A percentile compares a stretch with the other conserved stretches of the same genome.
phyloP scores from a whole-genome alignment of 805 yeast genomes.

The Ascoidea tarda region DNA sequence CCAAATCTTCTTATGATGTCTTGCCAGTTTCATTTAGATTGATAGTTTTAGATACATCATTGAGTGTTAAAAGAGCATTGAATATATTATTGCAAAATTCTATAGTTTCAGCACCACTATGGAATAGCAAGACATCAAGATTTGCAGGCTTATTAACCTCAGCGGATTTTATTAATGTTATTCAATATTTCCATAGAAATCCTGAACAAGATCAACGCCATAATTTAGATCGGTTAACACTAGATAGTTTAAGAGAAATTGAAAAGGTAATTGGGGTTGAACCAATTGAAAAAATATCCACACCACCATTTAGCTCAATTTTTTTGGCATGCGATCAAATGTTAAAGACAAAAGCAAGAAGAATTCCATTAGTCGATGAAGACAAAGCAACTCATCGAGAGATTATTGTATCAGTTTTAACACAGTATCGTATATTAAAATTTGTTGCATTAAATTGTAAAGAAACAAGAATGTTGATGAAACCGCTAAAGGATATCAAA shows the following conservation, averaged over 20 bases:
- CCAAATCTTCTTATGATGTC: constrained; percentile 93
- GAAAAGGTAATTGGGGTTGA: constrained; percentile 80
- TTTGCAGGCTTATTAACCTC: constrained; percentile 93
- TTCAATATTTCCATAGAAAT: constrained; percentile 77
- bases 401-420: constrained; percentile 86
- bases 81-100: constrained; percentile 84
- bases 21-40: constrained; percentile 89
- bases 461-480: constrained; percentile 72
- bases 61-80: constrained; percentile 79
- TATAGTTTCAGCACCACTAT: constrained; percentile 91
- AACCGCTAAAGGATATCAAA: constrained; percentile 57
- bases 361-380: constrained; percentile 89
- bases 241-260: constrained; percentile 75
- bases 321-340: constrained; percentile 90
- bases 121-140: constrained; percentile 81
- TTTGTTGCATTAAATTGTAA: constrained; percentile 94
- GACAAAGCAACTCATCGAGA: constrained; percentile 89
- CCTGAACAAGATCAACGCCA: constrained; percentile 73
- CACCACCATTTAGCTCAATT: constrained; percentile 80
- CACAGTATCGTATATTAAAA: constrained; percentile 91
- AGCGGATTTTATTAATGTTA: constrained; percentile 86
- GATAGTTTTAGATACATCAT: constrained; percentile 84
- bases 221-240: constrained; percentile 61
- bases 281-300: constrained; percentile 73
- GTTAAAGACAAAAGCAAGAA: constrained; percentile 77